Percentiles rank a stretch among this genome's conserved stretches.
Conservation (phyloP, 2,329 filamentous ascomycete genomes). For the Claviceps sorghi region DNA sequence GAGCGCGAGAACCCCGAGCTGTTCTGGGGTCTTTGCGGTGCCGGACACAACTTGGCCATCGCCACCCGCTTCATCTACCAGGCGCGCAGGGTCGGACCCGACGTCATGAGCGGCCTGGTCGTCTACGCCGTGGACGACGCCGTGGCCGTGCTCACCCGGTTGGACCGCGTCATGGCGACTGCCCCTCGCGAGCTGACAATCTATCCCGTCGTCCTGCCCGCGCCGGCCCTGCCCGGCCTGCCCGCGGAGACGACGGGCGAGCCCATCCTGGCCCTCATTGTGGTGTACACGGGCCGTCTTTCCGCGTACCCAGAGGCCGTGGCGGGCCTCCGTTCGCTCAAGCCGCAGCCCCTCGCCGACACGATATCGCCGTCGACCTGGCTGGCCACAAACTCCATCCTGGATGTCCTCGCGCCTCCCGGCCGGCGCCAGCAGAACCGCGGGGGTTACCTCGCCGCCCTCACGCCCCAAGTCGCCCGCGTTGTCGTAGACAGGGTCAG, state of each 20-base stretch:
- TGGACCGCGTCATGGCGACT: neutral
- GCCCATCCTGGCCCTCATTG: neutral
- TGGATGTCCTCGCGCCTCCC: neutral
- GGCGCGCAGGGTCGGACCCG: neutral
- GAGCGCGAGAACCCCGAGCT: neutral
- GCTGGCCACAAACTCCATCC: neutral
- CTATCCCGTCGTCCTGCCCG: neutral
- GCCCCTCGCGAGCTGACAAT: neutral
- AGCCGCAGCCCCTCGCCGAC: neutral
- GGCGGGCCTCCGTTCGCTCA: neutral
- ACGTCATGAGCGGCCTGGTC: neutral
- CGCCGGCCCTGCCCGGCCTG: neutral
- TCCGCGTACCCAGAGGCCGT: neutral
- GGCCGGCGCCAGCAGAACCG: neutral
- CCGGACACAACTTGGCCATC: constrained; percentile 4
- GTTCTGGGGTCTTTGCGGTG: constrained; percentile 3
- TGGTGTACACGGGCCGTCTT: neutral
- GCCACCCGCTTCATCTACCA: constrained; percentile 2
- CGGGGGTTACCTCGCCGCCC: neutral
- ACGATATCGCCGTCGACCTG: neutral
- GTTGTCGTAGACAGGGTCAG: neutral
- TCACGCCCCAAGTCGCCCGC: neutral
- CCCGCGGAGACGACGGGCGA: neutral
- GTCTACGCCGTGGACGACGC: neutral
- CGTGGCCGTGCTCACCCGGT: neutral